phyloP scores from a whole-genome alignment of 1,139 yeast species.

The Yamadazyma triangularis region DNA sequence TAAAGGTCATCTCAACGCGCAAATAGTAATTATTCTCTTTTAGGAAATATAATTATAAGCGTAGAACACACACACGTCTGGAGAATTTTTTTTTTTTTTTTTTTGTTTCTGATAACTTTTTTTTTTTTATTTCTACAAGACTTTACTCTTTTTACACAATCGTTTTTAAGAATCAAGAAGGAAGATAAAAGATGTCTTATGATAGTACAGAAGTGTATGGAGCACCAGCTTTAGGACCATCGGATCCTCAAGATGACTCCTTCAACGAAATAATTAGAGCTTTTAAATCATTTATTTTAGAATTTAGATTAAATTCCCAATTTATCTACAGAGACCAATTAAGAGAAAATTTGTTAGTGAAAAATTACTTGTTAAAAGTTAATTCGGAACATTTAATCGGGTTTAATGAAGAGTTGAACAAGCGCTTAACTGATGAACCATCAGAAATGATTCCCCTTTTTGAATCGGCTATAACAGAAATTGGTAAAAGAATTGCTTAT shows the following conservation, averaged over 20 bases:
- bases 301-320: slow-evolving; percentile 77
- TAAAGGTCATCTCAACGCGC: too few species aligned
- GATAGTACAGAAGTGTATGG: slow-evolving; percentile 79
- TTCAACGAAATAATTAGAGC: slow-evolving; percentile 75
- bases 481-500: slow-evolving; percentile 76
- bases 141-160: too few species aligned
- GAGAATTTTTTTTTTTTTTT: too few species aligned
- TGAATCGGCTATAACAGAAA: slow-evolving; percentile 85
- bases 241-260: slow-evolving; percentile 60
- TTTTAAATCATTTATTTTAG: slow-evolving; percentile 77
- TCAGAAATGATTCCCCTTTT: slow-evolving; percentile 84
- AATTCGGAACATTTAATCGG: slow-evolving; percentile 83
- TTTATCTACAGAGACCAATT: slow-evolving; percentile 90
- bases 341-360: slow-evolving; percentile 78
- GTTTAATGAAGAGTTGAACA: slow-evolving; percentile 85
- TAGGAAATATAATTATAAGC: slow-evolving; percentile 7
- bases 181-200: slow-evolving; percentile 68
- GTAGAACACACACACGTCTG: too few species aligned
- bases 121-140: too few species aligned
- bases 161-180: too few species aligned
- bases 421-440: slow-evolving; percentile 81
- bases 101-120: too few species aligned
- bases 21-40: slow-evolving; percentile 1
- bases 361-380: slow-evolving; percentile 69
- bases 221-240: slow-evolving; percentile 86